Evolutionary conservation across 2,329 filamentous ascomycete species (phyloP), one percentile per base, ranked within the genome.

Genomic region (Sclerotiophoma versabilis): DNA sequence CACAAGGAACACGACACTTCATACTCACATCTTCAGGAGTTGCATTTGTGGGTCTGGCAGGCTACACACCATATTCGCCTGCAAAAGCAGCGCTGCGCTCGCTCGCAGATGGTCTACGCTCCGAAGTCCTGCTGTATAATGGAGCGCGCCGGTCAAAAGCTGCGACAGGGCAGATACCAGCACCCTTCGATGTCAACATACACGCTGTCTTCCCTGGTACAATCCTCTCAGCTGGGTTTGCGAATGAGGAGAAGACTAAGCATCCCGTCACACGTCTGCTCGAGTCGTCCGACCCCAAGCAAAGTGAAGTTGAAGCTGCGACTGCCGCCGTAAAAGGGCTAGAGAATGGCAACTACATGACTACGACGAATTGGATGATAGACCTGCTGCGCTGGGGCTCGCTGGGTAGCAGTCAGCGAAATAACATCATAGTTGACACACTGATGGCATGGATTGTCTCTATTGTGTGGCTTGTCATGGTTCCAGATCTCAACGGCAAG

Each of bases 41-140:
- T 15, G 89, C 89, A 1, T 89, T 96, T 65, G 87, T 89, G 65
- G 85, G 91, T 11, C 75, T 96, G 27, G 84, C 88, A 11, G 95
- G 95, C 22, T 99, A 99, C 75, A 83, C 82, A 0, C 84, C 91
- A 0, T 99, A 99, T 75, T 84, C 87, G 0, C 91, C 93, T 3
- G 83, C 89, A 50, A 99, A 99, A 78, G 87, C 88, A 48, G 95
- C 95, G 1, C 81, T 99, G 62, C 87, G 92, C 53, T 88, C 87
- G 14, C 81, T 99, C 12, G 89, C 90, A 48, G 95, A 99, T 72
- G 88, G 87, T 0, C 80, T 99, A 43, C 86, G 86, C 19, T 91
- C 93, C 70, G 95, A 99, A 77, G 79, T 96, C 36, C 81, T 92
- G 66, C 80, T 97, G 45, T 99, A 98, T 79, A 92, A 93, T 37